Evolutionary conservation across 495 filamentous ascomycete genomes (phyloP), one percentile per base, ranked within the genome.

Genomic region (Ascobolus immersus): DNA sequence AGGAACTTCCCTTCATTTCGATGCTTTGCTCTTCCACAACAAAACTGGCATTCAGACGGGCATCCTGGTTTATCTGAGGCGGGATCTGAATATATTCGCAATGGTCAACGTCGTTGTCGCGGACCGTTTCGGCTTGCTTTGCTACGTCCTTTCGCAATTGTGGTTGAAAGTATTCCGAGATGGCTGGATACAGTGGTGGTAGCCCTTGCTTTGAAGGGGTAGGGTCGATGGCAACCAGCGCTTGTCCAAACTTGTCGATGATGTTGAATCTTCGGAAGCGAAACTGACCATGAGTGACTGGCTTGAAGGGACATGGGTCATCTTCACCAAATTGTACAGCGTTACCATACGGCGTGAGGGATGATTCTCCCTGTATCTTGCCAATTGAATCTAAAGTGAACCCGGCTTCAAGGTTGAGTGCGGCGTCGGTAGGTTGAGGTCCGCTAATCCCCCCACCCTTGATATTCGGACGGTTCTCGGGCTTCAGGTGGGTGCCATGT

Each of bases 191-290:
- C 8, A 53, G 27, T 6, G 42, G n/a, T 10, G 33, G 45, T 10
- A 35, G 41, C 11, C 17, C 44, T 34, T 33, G 32, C 10, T 20
- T 28, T 26, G 26, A 32, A 40, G 22, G 37, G 23, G 38, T 42
- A 2, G 55, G 49, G 20, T 52, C 53, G 4, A 57, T 42, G 4
- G 44, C 42, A 11, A 33, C 32, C 13, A 45, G 39, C 0, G 44
- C 48, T 21, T 52, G 50, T 0, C 62, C 62, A 26, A 65, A 65
- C 36, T 62, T 63, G 40, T 65, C 62, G 18, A 66, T 44, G 29
- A 61, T 53, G 38, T 64, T 64, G n/a, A 68, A 38, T 15, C 52
- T 53, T 1, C 44, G 45, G 38, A 67, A 58, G 1, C 34, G 21
- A 33, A 60, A 41, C 33, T 63, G 60, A 5, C 60, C 60, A 37